A percentile compares a stretch with the other conserved stretches of the same genome.
phyloP scores from a whole-genome alignment of 179 eudicot genomes.

The Carnegiea gigantea region DNA sequence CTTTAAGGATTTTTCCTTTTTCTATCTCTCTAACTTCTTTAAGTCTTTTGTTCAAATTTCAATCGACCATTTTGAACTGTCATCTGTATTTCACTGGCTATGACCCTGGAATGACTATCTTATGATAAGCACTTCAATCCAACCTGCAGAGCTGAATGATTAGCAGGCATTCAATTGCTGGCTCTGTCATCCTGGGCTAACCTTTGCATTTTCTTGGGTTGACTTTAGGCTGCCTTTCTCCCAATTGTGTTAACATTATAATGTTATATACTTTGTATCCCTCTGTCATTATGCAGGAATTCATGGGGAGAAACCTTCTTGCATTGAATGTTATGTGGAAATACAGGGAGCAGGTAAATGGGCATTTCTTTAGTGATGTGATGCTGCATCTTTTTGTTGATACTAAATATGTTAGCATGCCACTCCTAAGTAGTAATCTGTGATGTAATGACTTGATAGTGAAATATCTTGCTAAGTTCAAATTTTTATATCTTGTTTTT shows the following conservation, averaged over 20 bases:
- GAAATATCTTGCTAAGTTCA: conserved; percentile 7
- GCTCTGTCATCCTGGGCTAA: neutral
- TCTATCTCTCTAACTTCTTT: no score
- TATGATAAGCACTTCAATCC: neutral
- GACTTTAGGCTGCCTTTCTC: neutral
- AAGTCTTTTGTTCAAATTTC: neutral
- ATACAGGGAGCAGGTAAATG: conserved; percentile 77
- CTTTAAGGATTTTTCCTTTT: no score
- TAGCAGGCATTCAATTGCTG: neutral
- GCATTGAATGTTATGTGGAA: conserved; percentile 99
- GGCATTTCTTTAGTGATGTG: neutral
- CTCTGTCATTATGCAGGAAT: conserved; percentile 56
- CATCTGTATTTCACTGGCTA: neutral
- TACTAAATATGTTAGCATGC: neutral
- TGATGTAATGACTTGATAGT: neutral
- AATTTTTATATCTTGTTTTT: neutral
- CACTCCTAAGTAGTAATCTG: neutral
- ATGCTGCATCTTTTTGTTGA: neutral
- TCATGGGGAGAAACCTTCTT: conserved; percentile 96
- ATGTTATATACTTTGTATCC: neutral
- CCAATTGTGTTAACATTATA: neutral
- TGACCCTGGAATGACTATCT: neutral
- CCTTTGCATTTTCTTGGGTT: neutral
- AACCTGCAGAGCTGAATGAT: neutral
- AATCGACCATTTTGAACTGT: no score